Evolutionary conservation across 2,329 filamentous ascomycete species (phyloP), one percentile per base, ranked within the genome.

Genomic region (Mollisiaceae sp.): DNA sequence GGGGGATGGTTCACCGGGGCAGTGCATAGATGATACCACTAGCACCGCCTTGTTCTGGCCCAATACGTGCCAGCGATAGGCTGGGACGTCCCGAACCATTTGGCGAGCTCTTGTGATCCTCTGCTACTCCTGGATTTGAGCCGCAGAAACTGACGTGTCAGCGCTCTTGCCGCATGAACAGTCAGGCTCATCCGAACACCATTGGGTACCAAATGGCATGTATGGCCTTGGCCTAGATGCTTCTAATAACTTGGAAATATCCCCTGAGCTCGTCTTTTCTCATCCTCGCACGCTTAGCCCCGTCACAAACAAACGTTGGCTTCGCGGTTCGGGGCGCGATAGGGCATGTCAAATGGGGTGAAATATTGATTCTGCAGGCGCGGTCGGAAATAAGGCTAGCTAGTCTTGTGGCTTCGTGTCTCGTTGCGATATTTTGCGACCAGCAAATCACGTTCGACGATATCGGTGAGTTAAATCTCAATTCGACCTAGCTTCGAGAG

Each of bases 1-100:
- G 45, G 45, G 45, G 20, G n/a, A 50, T 22, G 14, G 41, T 43
- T 50, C n/a, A 50, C n/a, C 20, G 45, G n/a, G 45, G 45, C 45
- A 11, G 18, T 22, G 45, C 45, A 50, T n/a, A 20, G 14, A 24
- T 22, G 45, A 12, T 50, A 20, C n/a, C 45, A 18, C 38, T 4
- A 41, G 12, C 38, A 41, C 3, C 3, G 38, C 38, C 38, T 41
- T 3, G 9, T 11, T 12, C 41, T 43, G 15, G 22, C 45, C 4
- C n/a, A 22, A 6, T n/a, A 14, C n/a, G 18, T 8, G n/a, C 45
- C 45, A 4, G n/a, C 12, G 45, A 50, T 50, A 50, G n/a, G 45
- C 45, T 50, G n/a, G n/a, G 2, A 12, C 20, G 20, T 24, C 18
- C 45, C n/a, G n/a, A 50, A 11, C n/a, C 22, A n/a, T 12, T 41